A percentile compares a stretch with the other conserved stretches of the same genome.
Conservation (phyloP, 2,329 filamentous ascomycete genomes). For the Aspergillus sp. region DNA sequence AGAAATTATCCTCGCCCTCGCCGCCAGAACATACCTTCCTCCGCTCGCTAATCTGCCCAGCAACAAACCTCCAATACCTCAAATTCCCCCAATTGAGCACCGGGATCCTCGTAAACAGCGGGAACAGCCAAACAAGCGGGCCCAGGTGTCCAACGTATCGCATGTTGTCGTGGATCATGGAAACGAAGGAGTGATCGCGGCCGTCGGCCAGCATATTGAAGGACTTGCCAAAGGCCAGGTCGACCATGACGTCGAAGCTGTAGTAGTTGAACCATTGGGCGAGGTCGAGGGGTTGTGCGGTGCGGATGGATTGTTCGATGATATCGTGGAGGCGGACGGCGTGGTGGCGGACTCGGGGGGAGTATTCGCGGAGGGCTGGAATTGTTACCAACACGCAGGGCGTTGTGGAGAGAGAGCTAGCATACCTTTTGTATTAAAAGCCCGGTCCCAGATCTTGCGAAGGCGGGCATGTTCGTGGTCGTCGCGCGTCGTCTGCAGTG, state of each 20-base stretch:
- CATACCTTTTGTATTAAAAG: slow-evolving; percentile 17
- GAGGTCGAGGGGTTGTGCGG: slow-evolving; percentile 23
- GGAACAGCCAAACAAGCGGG: slow-evolving; percentile 16
- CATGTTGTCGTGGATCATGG: slow-evolving; percentile 23
- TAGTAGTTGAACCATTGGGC: slow-evolving; percentile 42
- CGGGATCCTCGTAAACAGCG: no score
- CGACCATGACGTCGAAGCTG: slow-evolving; percentile 49
- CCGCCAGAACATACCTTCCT: no score
- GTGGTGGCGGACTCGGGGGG: no score
- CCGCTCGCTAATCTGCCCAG: no score
- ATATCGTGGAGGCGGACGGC: no score
- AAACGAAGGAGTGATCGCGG: slow-evolving; percentile 22
- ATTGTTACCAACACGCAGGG: neutral
- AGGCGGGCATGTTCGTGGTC: slow-evolving; percentile 19
- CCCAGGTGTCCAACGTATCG: slow-evolving; percentile 20
- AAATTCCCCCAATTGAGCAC: no score
- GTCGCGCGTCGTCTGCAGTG: slow-evolving; percentile 15
- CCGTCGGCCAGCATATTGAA: slow-evolving; percentile 39
- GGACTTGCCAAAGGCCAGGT: slow-evolving; percentile 45
- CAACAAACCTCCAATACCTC: no score
- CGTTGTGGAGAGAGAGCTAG: no score
- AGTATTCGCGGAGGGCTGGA: neutral
- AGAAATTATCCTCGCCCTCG: no score
- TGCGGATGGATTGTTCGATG: no score
- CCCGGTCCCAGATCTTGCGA: slow-evolving; percentile 20